A percentile compares a stretch with the other conserved stretches of the same genome.
These are phyloP conservation scores for Monilinia fructigena DNA, from an alignment of 2,329 filamentous ascomycete species.

Conservation along the genomic window DNA sequence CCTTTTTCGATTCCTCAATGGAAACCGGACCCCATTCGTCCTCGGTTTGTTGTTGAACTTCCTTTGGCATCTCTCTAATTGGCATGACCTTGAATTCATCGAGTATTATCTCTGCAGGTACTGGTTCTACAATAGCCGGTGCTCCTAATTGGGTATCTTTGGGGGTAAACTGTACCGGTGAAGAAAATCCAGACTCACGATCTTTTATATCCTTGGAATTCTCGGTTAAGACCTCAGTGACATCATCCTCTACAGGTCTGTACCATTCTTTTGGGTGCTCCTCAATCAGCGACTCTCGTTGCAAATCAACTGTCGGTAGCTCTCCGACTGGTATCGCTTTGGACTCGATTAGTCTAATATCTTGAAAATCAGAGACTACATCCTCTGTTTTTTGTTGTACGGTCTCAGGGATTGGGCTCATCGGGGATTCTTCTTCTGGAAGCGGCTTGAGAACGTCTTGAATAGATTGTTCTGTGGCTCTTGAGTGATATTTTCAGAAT, in stretches of 20 bases:
- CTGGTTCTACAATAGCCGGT: slow-evolving; percentile 17
- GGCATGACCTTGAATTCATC: slow-evolving; percentile 17
- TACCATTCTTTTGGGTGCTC: slow-evolving; percentile 13
- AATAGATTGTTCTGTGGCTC: not conserved
- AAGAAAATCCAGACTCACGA: slow-evolving; percentile 28
- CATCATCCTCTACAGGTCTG: slow-evolving; percentile 27
- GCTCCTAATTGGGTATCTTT: slow-evolving; percentile 20
- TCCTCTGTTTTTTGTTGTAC: not conserved
- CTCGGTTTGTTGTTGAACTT: slow-evolving; percentile 23
- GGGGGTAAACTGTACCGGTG: slow-evolving; percentile 25
- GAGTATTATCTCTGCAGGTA: slow-evolving; percentile 19
- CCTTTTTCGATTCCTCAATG: slow-evolving; percentile 28
- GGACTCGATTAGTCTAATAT: not conserved
- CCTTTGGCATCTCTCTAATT: slow-evolving; percentile 20
- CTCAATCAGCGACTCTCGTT: slow-evolving; percentile 12
- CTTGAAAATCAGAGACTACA: not conserved
- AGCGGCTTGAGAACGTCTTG: not conserved
- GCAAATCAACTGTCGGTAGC: not conserved
- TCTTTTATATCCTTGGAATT: slow-evolving; percentile 33
- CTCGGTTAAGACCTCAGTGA: slow-evolving; percentile 25
- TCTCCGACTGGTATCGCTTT: slow-evolving; percentile 11
- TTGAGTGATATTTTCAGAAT: not conserved
- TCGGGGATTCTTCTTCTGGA: not conserved
- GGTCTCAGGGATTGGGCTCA: not conserved
- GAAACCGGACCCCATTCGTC: slow-evolving; percentile 26